A percentile compares a stretch with the other conserved stretches of the same genome.
phyloP scores from a whole-genome alignment of 805 yeast species.

The Candida stauntonica region DNA sequence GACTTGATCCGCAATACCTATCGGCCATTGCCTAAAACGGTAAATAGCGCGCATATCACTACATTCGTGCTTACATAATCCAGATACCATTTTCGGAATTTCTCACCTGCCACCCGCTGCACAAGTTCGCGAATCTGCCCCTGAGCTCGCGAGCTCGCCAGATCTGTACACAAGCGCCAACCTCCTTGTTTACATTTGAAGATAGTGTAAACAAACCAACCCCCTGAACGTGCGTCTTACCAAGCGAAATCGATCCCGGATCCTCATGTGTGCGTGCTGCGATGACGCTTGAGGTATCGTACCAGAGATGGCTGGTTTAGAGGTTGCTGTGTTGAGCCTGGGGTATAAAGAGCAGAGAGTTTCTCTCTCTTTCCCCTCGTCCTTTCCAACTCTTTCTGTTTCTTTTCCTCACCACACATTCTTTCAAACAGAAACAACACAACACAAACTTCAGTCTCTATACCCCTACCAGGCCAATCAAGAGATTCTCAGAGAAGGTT shows the following conservation, averaged over 20 bases:
- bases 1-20: no score
- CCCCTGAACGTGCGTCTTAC: no score
- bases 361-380: not conserved
- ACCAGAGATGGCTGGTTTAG: not conserved
- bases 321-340: not conserved
- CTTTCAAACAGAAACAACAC: not conserved
- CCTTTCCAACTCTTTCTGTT: not conserved
- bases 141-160: slow-evolving; percentile 1
- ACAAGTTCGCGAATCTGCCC: no score
- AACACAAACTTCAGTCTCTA: not conserved
- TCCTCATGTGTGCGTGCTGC: not conserved
- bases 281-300: not conserved
- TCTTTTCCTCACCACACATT: not conserved
- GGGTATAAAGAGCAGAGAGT: not conserved
- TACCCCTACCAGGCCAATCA: not conserved
- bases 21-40: not conserved
- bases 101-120: no score
- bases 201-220: slow-evolving; percentile 5
- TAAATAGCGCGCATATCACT: not conserved
- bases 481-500: slow-evolving; percentile 1
- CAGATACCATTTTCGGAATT: no score
- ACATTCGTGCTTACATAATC: no score
- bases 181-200: slow-evolving; percentile 5
- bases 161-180: slow-evolving; percentile 1
- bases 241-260: not conserved